A percentile compares a stretch with the other conserved stretches of the same genome.
These are phyloP conservation scores for Mycosphaerelloides madeirae DNA, from an alignment of 2,329 filamentous ascomycete species.

Conservation along the genomic window DNA sequence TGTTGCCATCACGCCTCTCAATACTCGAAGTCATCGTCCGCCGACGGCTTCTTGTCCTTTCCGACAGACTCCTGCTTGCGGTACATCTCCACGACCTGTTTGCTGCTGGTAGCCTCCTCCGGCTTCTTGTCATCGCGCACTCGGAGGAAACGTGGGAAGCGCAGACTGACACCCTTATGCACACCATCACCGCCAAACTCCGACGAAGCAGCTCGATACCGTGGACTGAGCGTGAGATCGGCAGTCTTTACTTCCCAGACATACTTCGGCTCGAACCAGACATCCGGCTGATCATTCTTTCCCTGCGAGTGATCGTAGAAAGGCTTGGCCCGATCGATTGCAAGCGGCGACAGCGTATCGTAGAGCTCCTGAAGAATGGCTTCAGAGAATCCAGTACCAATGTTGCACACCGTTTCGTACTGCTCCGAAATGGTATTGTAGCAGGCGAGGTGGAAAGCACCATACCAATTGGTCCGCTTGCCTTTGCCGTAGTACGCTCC, in stretches of 20 bases:
- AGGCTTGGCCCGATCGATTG: conserved; percentile 87
- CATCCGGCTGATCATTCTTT: conserved; percentile 89
- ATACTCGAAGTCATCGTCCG: conserved; percentile 98
- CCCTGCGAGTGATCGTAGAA: conserved; percentile 85
- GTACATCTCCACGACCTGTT: conserved; percentile 96
- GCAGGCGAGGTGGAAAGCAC: conserved; percentile 90
- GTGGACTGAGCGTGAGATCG: conserved; percentile 84
- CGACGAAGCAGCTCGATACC: conserved; percentile 85
- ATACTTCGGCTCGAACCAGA: conserved; percentile 92
- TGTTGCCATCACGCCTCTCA: conserved; percentile 37
- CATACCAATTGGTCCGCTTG: conserved; percentile 92
- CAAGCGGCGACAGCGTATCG: conserved; percentile 65
- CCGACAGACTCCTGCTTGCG: conserved; percentile 84
- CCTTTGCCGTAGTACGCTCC: conserved; percentile 92
- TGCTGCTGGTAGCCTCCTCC: conserved; percentile 77
- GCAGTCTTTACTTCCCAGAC: conserved; percentile 99
- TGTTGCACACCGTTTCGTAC: conserved; percentile 97
- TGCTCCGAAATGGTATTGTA: conserved; percentile 75
- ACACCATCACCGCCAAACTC: conserved; percentile 62
- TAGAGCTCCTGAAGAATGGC: conserved; percentile 87
- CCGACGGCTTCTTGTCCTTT: conserved; percentile 78
- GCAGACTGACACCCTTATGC: conserved; percentile 74
- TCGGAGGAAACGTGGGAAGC: conserved; percentile 92
- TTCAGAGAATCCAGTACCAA: conserved; percentile 94
- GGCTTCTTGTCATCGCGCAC: conserved; percentile 92